phyloP scores from a whole-genome alignment of 805 yeast species.

The Pichia gijzeniarum region DNA sequence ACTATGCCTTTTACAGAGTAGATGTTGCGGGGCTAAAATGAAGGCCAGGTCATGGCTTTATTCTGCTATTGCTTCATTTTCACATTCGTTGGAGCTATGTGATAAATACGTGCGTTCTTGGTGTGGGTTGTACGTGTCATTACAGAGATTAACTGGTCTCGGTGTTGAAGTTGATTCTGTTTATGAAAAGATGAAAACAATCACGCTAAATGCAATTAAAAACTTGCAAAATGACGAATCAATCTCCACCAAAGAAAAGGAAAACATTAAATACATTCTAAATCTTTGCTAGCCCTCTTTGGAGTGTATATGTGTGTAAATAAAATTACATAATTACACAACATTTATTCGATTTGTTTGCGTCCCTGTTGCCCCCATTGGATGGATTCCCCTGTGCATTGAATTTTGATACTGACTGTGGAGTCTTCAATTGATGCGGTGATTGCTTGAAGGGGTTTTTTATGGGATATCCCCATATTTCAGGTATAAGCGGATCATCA shows the following conservation, averaged over 20 bases:
- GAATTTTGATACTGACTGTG: neutral
- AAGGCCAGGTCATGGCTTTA: slow-evolving; percentile 8
- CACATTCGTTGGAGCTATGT: slow-evolving; percentile 67
- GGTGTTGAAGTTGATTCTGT: slow-evolving; percentile 5
- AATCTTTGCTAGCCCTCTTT: neutral
- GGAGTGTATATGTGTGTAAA: too few species aligned
- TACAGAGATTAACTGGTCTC: slow-evolving; percentile 6
- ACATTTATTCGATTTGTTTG: slow-evolving; percentile 16
- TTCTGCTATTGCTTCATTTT: slow-evolving; percentile 13
- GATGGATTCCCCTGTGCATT: too few species aligned
- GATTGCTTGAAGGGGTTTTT: slow-evolving; percentile 7
- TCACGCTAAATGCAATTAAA: slow-evolving; percentile 34
- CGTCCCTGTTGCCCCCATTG: neutral
- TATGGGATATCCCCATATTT: slow-evolving; percentile 32
- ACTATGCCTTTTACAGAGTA: slow-evolving; percentile 20
- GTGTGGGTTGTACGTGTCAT: slow-evolving; percentile 25
- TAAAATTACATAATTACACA: slow-evolving; percentile 24
- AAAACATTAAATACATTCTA: slow-evolving; percentile 31
- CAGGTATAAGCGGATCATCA: slow-evolving; percentile 42
- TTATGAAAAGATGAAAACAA: slow-evolving; percentile 24
- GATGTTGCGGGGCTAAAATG: neutral
- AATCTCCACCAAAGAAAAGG: slow-evolving; percentile 29
- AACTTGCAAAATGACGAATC: slow-evolving; percentile 27
- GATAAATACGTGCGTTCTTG: slow-evolving; percentile 60
- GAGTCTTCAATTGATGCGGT: neutral